phyloP scores from a whole-genome alignment of 345 rosid species.

The Arabidopsis suecica region DNA sequence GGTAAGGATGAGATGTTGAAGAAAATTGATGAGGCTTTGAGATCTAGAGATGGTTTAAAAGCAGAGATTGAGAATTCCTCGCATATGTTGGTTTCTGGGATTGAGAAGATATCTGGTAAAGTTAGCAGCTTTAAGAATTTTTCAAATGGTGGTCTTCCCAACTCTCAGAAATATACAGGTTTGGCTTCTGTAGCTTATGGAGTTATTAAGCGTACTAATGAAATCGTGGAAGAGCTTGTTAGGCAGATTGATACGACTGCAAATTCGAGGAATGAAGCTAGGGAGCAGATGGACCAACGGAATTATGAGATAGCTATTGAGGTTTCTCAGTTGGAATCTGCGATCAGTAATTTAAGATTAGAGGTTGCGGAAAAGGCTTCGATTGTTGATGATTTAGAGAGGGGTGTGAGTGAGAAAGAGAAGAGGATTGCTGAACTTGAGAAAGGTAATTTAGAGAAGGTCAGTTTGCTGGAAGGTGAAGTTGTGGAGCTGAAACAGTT shows the following conservation, averaged over 20 bases:
- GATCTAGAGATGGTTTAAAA: slow-evolving; percentile 65
- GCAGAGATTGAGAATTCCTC: slow-evolving; percentile 82
- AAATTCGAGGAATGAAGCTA: slow-evolving; percentile 83
- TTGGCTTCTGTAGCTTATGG: slow-evolving; percentile 84
- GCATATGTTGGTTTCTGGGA: slow-evolving; percentile 91
- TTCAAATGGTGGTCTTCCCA: slow-evolving; percentile 72
- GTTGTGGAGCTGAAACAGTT: slow-evolving; percentile 64
- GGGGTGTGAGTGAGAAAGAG: slow-evolving; percentile 59
- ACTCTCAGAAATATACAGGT: slow-evolving; percentile 82
- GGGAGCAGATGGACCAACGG: slow-evolving; percentile 93
- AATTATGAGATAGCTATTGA: slow-evolving; percentile 98
- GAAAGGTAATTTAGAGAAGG: slow-evolving; percentile 58
- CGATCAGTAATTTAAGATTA: slow-evolving; percentile 70
- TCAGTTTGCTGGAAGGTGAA: slow-evolving; percentile 58
- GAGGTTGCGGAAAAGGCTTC: slow-evolving; percentile 69
- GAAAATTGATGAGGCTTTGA: slow-evolving; percentile 64
- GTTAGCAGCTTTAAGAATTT: slow-evolving; percentile 78
- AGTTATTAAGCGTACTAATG: slow-evolving; percentile 91
- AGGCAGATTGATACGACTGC: slow-evolving; percentile 64
- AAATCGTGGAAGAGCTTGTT: slow-evolving; percentile 90
- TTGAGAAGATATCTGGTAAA: slow-evolving; percentile 93
- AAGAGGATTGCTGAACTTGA: slow-evolving; percentile 59
- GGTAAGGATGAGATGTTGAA: slow-evolving; percentile 59
- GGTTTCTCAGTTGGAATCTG: slow-evolving; percentile 94
- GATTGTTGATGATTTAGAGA: slow-evolving; percentile 63